Evolutionary conservation across 768 basidiomycete species (phyloP).

Genomic region (Leccinellum luteum): DNA sequence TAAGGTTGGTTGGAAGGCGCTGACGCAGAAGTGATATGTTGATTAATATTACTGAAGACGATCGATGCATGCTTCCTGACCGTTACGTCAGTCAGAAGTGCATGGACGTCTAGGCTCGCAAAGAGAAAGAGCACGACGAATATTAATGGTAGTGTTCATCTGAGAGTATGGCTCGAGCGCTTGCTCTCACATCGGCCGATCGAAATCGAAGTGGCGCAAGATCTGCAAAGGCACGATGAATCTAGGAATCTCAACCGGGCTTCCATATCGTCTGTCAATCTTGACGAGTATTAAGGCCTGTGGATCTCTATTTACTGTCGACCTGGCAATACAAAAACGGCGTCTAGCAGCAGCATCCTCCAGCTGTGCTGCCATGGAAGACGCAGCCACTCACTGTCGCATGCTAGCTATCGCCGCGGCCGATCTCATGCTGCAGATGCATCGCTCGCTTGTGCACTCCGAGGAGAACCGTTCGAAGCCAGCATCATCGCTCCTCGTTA

Average conservation of each 20-base stretch:
- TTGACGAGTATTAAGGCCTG: conserved; percentile 15
- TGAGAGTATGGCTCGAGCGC: neutral
- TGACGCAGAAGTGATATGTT: conserved; percentile 15
- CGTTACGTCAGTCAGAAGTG: conserved; percentile 6
- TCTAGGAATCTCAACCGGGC: conserved; percentile 15
- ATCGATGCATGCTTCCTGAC: conserved; percentile 6
- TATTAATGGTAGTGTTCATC: neutral
- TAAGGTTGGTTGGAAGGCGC: conserved; percentile 17
- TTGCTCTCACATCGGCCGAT: conserved; percentile 9
- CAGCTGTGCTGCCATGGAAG: conserved; percentile 14
- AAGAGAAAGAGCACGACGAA: neutral
- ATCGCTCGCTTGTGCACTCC: conserved; percentile 12
- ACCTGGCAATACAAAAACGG: conserved; percentile 9
- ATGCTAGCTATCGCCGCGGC: conserved; percentile 25
- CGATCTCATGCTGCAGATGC: conserved; percentile 14
- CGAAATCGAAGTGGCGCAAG: conserved; percentile 18
- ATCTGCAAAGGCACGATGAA: conserved; percentile 22
- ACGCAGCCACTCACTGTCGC: neutral
- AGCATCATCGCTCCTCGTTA: conserved; percentile 1
- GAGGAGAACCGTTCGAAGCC: conserved; percentile 24
- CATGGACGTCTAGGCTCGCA: neutral
- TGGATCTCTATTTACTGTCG: conserved; percentile 17
- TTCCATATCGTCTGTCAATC: conserved; percentile 24
- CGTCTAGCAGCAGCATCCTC: conserved; percentile 13
- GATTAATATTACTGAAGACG: conserved; percentile 17